Evolutionary conservation across 106 monocot genomes (phyloP).

Genomic region (Alisma plantagoaquatica): DNA sequence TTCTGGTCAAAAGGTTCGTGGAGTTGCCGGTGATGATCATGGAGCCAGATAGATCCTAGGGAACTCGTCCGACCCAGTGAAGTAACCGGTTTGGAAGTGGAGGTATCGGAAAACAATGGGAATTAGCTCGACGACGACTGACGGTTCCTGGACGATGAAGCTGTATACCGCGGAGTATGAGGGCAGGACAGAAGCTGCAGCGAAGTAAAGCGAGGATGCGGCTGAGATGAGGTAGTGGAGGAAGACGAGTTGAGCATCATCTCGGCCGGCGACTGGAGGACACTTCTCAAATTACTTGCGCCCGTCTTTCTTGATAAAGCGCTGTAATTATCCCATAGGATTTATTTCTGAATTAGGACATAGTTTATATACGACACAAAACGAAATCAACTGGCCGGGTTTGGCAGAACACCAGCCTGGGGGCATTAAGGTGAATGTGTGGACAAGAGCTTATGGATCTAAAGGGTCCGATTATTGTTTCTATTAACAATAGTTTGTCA

Average conservation of each 20-base stretch:
- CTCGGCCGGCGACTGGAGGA: too few relatives aligned
- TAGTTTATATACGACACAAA: too few relatives aligned
- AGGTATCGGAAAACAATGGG: slow-evolving; percentile 3
- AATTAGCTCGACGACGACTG: neutral
- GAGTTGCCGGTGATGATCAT: neutral
- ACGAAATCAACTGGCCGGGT: too few relatives aligned
- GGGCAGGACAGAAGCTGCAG: slow-evolving; percentile 13
- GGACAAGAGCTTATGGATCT: too few relatives aligned
- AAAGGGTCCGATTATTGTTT: too few relatives aligned
- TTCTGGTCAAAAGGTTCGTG: slow-evolving; percentile 1
- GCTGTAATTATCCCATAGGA: too few relatives aligned
- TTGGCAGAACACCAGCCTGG: too few relatives aligned
- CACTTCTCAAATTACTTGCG: too few relatives aligned
- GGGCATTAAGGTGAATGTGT: too few relatives aligned
- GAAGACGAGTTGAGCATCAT: neutral
- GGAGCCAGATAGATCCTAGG: neutral
- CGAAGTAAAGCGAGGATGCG: neutral
- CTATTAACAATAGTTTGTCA: too few relatives aligned
- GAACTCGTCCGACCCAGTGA: slow-evolving; percentile 26
- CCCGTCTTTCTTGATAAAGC: too few relatives aligned
- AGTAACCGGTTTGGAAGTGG: slow-evolving; percentile 16
- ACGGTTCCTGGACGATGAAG: slow-evolving; percentile 23
- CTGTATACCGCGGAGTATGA: slow-evolving; percentile 37
- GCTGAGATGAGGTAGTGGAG: slow-evolving; percentile 5
- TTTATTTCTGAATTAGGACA: too few relatives aligned